A percentile compares a stretch with the other conserved stretches of the same genome.
These are phyloP conservation scores for Acanthamoeba lenticulata DNA, from an alignment of 208 protist species.

Conservation along the genomic window DNA sequence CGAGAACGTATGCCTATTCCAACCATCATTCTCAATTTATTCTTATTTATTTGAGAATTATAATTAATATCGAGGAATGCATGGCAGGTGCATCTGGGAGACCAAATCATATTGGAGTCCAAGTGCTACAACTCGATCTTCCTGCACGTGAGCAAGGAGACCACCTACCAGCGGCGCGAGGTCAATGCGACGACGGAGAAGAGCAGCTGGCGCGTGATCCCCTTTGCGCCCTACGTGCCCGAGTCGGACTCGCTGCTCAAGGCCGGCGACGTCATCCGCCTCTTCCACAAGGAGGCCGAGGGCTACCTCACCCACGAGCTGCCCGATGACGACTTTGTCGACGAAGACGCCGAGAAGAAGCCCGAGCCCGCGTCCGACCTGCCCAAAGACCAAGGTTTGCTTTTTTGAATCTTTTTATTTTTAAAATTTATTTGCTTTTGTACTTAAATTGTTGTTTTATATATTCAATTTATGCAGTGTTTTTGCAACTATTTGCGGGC, in stretches of 20 bases:
- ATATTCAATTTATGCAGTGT: background rate
- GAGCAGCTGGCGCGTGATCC: constrained; percentile 56
- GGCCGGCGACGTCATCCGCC: constrained; percentile 45
- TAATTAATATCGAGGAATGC: background rate
- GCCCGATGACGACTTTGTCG: constrained; percentile 3
- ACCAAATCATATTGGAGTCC: constrained; percentile 13
- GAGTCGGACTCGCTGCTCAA: constrained; percentile 44
- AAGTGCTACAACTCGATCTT: constrained; percentile 47
- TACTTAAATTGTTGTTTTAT: background rate
- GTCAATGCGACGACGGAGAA: constrained; percentile 55
- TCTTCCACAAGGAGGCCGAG: constrained; percentile 65
- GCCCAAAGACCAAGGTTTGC: background rate
- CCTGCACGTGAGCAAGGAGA: constrained; percentile 47
- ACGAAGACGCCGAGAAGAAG: background rate
- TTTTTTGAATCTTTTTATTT: background rate
- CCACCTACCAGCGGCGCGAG: background rate
- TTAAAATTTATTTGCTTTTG: background rate
- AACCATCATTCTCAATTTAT: background rate
- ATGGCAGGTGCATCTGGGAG: background rate
- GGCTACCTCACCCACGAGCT: constrained; percentile 50
- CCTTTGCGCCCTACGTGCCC: constrained; percentile 20
- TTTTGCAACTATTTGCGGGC: background rate
- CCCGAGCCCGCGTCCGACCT: background rate
- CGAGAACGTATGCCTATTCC: background rate
- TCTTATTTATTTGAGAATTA: background rate